Base-by-base conservation (phyloP, 208 protist species). In the Lotmaria passim region DNA sequence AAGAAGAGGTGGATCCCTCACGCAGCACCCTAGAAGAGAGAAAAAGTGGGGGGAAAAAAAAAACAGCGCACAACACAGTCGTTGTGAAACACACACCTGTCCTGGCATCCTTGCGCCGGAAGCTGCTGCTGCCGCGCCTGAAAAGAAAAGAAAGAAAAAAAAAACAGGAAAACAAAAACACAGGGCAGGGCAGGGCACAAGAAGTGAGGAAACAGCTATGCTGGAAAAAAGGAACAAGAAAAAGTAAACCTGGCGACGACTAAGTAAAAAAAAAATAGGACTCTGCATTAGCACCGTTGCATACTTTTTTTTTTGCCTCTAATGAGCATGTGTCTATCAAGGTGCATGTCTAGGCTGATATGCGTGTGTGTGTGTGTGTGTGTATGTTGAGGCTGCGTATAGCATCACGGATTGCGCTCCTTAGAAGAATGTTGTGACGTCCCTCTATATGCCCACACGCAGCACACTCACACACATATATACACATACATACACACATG, bases 351-450 rank as follows among this genome's bases (percentile, higher is more conserved):
- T n/a, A n/a, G n/a, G n/a, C n/a, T n/a, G n/a, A n/a, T n/a, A n/a
- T n/a, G 36, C 12, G 36, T 39, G 36, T 14, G 36, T 12, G 36
- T 12, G 41, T 15, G 41, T 3, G 11, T 3, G 41, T 46, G 41
- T 7, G 41, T 7, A 3, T 7, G 15, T n/a, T 46, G 7, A 17
- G 41, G 7, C 41, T 4, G 15, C 3, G 5, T 19, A 12, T 15
- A 12, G 36, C 12, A 12, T 12, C 36, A 7, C 36, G 36, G 36
- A 41, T 12, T 15, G 36, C 36, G 36, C 36, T 15, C 7, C 15
- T 10, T 17, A 15, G 41, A 19, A 7, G 14, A 47, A 12, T 36
- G 55, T 60, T 60, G 55, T 60, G 55, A 60, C 55, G 55, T 60
- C 23, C 21, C 36, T 47, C n/a, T 14, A 31, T 4, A 47, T 36